A percentile compares a stretch with the other conserved stretches of the same genome.
These are phyloP conservation scores for Pholiota conissans DNA, from an alignment of 768 basidiomycete genomes.

Conservation along the genomic window DNA sequence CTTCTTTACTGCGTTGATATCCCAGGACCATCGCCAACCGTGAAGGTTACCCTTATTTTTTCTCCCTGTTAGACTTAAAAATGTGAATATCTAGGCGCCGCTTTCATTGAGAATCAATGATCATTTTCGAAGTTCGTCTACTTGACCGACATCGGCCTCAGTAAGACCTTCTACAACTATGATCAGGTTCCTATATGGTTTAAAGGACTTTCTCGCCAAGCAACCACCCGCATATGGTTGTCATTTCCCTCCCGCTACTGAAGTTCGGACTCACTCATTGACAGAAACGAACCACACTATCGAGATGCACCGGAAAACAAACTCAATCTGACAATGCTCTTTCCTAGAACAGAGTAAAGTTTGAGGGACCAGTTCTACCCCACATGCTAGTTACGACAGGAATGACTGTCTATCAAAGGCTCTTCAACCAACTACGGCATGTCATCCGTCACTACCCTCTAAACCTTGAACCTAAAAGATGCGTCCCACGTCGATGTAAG, in stretches of 20 bases:
- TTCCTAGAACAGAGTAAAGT: not conserved
- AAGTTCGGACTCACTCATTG: no score
- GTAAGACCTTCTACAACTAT: not conserved
- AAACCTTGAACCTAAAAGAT: slow-evolving; percentile 1
- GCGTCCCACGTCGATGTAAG: slow-evolving; percentile 2
- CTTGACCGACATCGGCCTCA: not conserved
- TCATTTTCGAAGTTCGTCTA: no score
- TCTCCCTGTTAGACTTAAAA: not conserved
- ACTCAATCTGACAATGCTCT: not conserved
- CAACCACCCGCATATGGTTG: not conserved
- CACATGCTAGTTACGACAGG: not conserved
- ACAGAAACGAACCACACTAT: not conserved
- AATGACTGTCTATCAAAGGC: slow-evolving; percentile 2
- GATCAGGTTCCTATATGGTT: not conserved
- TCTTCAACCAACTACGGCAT: slow-evolving; percentile 7
- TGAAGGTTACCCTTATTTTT: not conserved
- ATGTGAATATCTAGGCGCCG: not conserved
- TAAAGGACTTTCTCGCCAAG: not conserved
- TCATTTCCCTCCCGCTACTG: not conserved
- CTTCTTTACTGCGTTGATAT: not conserved
- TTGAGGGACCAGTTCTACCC: not conserved
- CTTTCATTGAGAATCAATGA: not conserved
- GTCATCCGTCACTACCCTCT: slow-evolving; percentile 7
- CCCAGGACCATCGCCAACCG: slow-evolving; percentile 1
- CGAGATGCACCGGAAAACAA: not conserved